Evolutionary conservation across 306 rosid genomes (phyloP).

Genomic region (Glycine soja): DNA sequence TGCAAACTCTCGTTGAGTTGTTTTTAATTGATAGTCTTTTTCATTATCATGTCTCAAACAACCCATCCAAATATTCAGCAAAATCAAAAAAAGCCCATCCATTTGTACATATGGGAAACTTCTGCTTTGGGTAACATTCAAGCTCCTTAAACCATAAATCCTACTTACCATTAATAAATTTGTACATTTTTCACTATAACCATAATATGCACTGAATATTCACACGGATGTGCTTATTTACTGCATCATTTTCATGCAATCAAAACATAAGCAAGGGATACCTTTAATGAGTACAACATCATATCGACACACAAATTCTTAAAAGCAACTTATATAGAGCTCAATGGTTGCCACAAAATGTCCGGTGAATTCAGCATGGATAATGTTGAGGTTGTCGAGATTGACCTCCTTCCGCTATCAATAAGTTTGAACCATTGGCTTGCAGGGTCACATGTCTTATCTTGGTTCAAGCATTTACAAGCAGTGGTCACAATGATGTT

Average conservation of each 20-base stretch:
- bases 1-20: no score
- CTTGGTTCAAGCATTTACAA: conserved; percentile 74
- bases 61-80: no score
- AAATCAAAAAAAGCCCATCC: no score
- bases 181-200: neutral
- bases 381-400: conserved; percentile 4
- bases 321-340: no score
- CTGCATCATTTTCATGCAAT: neutral
- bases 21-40: no score
- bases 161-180: neutral
- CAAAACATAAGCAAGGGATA: neutral
- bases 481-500: conserved; percentile 64
- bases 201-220: neutral
- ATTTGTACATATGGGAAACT: no score
- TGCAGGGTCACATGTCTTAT: conserved; percentile 65
- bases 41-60: no score
- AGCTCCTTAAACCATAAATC: neutral
- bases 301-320: no score
- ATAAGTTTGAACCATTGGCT: conserved; percentile 91
- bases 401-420: conserved; percentile 56
- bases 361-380: conserved; percentile 44
- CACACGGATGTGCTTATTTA: neutral
- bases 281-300: neutral
- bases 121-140: neutral
- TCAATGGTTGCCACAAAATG: conserved; percentile 1